Conservation (phyloP, 148 eudicot species). For the Chenopodium album region DNA sequence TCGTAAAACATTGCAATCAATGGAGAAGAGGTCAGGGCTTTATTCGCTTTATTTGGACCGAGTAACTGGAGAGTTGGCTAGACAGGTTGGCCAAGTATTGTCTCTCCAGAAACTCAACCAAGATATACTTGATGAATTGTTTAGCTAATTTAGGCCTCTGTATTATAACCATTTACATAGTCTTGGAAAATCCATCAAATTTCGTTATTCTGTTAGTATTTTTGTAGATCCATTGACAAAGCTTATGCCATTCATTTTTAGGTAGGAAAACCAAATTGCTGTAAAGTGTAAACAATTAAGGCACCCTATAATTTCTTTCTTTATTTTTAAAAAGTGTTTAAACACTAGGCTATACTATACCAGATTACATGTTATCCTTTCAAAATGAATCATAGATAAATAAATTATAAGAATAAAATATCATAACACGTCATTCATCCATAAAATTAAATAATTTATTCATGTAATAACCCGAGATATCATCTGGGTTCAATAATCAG, state of each 20-base stretch:
- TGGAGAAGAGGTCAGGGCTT: slow-evolving; percentile 70
- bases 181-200: not conserved
- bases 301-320: not conserved
- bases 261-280: not conserved
- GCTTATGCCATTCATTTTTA: not conserved
- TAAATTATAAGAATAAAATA: too few species aligned
- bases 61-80: slow-evolving; percentile 60
- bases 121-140: slow-evolving; percentile 51
- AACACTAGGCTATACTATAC: too few species aligned
- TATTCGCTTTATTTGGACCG: slow-evolving; percentile 85
- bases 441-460: too few species aligned
- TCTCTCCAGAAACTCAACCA: slow-evolving; percentile 49
- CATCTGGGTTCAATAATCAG: too few species aligned
- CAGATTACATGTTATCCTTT: too few species aligned
- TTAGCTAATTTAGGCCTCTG: slow-evolving; percentile 17
- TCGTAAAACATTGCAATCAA: slow-evolving; percentile 53
- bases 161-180: not conserved
- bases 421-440: too few species aligned
- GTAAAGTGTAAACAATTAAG: not conserved
- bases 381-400: too few species aligned
- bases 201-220: not conserved
- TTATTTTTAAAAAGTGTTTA: not conserved
- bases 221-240: not conserved
- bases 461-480: too few species aligned
- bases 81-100: slow-evolving; percentile 51